Conservation (phyloP, 129 eudicot genomes). For the Glebionis coronaria region DNA sequence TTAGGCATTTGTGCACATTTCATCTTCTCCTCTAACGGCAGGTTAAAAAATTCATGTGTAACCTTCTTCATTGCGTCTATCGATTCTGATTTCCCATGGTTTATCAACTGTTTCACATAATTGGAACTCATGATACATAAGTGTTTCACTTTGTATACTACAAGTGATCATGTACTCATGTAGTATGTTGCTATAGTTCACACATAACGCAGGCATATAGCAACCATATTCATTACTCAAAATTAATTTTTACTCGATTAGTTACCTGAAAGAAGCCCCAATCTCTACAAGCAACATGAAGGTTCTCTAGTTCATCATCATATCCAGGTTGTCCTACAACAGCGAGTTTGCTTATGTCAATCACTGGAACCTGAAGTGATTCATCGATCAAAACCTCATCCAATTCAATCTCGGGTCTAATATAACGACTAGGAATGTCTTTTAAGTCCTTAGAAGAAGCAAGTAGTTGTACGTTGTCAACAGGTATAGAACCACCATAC, state of each 20-base stretch:
- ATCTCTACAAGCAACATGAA: conserved; percentile 50
- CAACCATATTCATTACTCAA: too few species aligned
- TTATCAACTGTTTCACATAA: conserved; percentile 36
- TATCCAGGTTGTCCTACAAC: conserved; percentile 13
- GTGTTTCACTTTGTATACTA: not conserved
- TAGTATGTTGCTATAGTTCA: too few species aligned
- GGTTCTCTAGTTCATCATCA: conserved; percentile 39
- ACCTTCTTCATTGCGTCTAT: conserved; percentile 49
- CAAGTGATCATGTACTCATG: not conserved
- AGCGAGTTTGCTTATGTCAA: conserved; percentile 38
- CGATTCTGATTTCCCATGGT: conserved; percentile 38
- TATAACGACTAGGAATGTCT: conserved; percentile 43
- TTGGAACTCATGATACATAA: not conserved
- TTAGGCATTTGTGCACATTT: conserved; percentile 35
- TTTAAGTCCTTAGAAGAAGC: conserved; percentile 42
- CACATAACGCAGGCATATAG: not conserved
- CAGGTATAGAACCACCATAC: conserved; percentile 55
- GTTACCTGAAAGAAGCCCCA: conserved; percentile 70
- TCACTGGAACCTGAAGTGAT: conserved; percentile 50
- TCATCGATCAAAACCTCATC: conserved; percentile 31
- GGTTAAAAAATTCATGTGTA: conserved; percentile 41
- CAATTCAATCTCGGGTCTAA: conserved; percentile 40
- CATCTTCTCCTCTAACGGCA: conserved; percentile 57
- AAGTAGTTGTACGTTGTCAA: conserved; percentile 47
- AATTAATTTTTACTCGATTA: not conserved